Conservation (phyloP, 176 grass and related monocot genomes). For the Pontederia paniculata region DNA sequence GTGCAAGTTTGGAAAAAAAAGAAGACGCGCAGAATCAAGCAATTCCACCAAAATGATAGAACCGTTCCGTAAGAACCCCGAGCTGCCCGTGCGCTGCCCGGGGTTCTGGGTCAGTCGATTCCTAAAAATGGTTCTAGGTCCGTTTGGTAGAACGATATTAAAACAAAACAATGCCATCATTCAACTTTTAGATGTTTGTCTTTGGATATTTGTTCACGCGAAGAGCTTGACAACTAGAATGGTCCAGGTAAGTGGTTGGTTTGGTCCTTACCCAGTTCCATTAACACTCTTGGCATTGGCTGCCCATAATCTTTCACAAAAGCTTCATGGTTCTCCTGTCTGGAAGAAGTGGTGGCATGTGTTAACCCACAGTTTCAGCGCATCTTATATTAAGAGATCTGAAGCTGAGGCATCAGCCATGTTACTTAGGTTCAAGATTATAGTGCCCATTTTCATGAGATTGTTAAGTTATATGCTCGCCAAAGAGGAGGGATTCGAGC, state of each 20-base stretch:
- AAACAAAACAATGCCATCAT: constrained; percentile 53
- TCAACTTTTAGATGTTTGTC: constrained; percentile 74
- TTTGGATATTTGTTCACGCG: constrained; percentile 93
- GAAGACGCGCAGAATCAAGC: no score
- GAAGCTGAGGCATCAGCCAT: constrained; percentile 86
- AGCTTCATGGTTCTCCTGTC: constrained; percentile 37
- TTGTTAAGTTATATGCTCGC: constrained; percentile 71
- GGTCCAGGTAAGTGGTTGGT: constrained; percentile 86
- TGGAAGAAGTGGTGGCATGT: constrained; percentile 57
- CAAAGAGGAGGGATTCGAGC: constrained; percentile 43
- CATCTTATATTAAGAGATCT: constrained; percentile 61
- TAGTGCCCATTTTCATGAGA: constrained; percentile 67
- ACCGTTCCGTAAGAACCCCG: no score
- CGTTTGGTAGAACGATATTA: no score
- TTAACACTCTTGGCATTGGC: constrained; percentile 64
- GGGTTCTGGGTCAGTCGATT: no score
- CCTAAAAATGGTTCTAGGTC: no score
- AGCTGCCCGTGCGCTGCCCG: no score
- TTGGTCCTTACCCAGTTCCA: constrained; percentile 56
- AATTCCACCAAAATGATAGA: no score
- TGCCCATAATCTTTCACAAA: constrained; percentile 77
- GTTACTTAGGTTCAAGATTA: constrained; percentile 80
- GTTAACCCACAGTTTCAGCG: constrained; percentile 41
- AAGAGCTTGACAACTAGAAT: constrained; percentile 73
- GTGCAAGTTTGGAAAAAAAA: no score